Conservation (phyloP, 169 alveolate genomes). For the Eimeria acervulina region DNA sequence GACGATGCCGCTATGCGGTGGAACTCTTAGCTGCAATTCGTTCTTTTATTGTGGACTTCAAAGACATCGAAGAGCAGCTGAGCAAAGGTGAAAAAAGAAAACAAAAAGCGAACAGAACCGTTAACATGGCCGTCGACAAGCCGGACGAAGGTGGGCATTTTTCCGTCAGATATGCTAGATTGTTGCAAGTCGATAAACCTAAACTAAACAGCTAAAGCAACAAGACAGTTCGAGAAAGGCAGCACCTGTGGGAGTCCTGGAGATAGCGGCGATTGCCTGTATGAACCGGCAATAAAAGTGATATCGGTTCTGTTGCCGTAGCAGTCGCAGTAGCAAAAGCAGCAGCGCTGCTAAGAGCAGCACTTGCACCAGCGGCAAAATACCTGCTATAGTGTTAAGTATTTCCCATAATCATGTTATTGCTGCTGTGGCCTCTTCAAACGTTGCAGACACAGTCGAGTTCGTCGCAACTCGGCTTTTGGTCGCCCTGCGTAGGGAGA, state of each 20-base stretch:
- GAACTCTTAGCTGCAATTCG: conserved; percentile 56
- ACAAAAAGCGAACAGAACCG: conserved; percentile 41
- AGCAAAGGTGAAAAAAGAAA: conserved; percentile 46
- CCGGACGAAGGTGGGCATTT: conserved; percentile 7
- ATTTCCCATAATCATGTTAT: no score
- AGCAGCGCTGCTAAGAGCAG: background rate
- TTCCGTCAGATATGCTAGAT: background rate
- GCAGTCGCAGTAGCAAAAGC: background rate
- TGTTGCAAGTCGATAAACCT: background rate
- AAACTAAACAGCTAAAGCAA: background rate
- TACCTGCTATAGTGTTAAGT: background rate
- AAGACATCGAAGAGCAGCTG: conserved; percentile 45
- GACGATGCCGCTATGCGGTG: conserved; percentile 43
- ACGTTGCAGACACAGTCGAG: conserved; percentile 4
- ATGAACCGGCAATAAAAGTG: background rate
- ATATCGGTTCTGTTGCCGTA: background rate
- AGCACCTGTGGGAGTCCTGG: background rate
- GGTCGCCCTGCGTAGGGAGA: background rate
- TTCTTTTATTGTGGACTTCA: conserved; percentile 36
- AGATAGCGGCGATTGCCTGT: background rate
- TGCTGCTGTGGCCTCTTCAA: background rate
- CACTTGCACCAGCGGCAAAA: background rate
- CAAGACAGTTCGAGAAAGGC: background rate
- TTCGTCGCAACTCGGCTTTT: conserved; percentile 49
- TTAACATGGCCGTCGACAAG: conserved; percentile 53